phyloP scores from a whole-genome alignment of 371 early-diverging fungal genomes.

The Fennellomyces sp. region DNA sequence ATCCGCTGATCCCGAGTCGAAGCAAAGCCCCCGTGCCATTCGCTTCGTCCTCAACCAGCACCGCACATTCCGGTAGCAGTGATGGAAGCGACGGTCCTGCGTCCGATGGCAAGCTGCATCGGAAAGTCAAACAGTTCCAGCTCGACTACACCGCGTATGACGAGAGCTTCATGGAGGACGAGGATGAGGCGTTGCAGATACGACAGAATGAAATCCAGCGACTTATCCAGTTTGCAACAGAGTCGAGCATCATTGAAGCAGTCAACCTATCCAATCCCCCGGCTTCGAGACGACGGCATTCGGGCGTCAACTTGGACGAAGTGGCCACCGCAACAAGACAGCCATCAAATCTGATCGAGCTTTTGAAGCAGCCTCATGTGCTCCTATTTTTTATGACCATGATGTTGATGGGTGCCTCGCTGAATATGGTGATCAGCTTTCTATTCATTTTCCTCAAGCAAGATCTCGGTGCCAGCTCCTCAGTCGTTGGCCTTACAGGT shows the following conservation, averaged over 20 bases:
- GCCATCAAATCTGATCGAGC: slow-evolving; percentile 41
- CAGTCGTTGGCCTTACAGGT: slow-evolving; percentile 49
- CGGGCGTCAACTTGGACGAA: slow-evolving; percentile 6
- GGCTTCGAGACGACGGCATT: slow-evolving; percentile 29
- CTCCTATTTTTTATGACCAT: slow-evolving; percentile 48
- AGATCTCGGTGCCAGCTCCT: slow-evolving; percentile 50
- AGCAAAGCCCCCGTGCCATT: neutral
- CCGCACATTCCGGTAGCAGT: neutral
- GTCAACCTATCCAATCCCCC: slow-evolving; percentile 55
- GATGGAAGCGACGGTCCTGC: slow-evolving; percentile 1
- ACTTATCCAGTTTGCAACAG: slow-evolving; percentile 54
- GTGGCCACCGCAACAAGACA: slow-evolving; percentile 6
- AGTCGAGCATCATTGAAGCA: slow-evolving; percentile 57
- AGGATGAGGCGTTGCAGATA: slow-evolving; percentile 6
- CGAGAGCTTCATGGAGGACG: slow-evolving; percentile 17
- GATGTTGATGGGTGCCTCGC: slow-evolving; percentile 57
- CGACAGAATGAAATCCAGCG: slow-evolving; percentile 51
- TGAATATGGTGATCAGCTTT: slow-evolving; percentile 57
- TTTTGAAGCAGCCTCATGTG: slow-evolving; percentile 42
- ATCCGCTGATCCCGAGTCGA: neutral
- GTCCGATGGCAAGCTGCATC: neutral
- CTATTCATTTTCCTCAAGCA: slow-evolving; percentile 49
- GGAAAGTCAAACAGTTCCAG: slow-evolving; percentile 31
- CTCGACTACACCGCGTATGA: slow-evolving; percentile 32
- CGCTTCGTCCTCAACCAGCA: neutral